phyloP scores from a whole-genome alignment of 345 rosid genomes.

The Gossypium australe region DNA sequence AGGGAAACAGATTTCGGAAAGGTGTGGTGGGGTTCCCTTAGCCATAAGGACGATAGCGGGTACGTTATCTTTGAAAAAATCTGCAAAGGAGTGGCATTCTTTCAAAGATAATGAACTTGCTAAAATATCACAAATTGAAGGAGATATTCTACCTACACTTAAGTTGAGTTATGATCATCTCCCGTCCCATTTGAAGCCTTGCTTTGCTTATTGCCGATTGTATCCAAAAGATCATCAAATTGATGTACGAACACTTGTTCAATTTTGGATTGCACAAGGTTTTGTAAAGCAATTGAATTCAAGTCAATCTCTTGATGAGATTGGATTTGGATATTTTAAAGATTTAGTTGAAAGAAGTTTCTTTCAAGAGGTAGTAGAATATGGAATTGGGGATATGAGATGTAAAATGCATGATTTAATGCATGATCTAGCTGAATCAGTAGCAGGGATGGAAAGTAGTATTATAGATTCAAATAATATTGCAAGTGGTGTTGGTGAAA shows the following conservation, averaged over 20 bases:
- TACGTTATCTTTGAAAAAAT: background rate
- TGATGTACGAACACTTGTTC: background rate
- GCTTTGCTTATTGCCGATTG: background rate
- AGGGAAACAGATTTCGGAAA: background rate
- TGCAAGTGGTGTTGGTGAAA: too few relatives aligned
- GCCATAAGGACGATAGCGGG: background rate
- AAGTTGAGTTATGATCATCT: background rate
- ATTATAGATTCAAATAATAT: too few relatives aligned
- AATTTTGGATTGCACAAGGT: background rate
- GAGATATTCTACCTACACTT: background rate
- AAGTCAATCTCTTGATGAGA: background rate
- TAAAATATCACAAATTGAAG: background rate
- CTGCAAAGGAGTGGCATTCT: background rate
- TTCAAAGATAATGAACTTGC: background rate
- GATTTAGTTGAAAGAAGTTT: background rate
- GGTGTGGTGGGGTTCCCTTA: background rate
- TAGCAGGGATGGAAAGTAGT: background rate
- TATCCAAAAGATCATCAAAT: background rate
- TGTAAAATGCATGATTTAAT: background rate
- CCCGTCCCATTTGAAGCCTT: background rate
- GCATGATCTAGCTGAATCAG: background rate
- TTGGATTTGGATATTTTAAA: background rate
- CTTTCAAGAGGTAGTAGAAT: background rate
- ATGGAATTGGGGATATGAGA: accelerated
- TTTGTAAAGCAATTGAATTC: background rate